Evolutionary conservation across 495 filamentous ascomycete genomes (phyloP).

Genomic region (Tuber indicum): DNA sequence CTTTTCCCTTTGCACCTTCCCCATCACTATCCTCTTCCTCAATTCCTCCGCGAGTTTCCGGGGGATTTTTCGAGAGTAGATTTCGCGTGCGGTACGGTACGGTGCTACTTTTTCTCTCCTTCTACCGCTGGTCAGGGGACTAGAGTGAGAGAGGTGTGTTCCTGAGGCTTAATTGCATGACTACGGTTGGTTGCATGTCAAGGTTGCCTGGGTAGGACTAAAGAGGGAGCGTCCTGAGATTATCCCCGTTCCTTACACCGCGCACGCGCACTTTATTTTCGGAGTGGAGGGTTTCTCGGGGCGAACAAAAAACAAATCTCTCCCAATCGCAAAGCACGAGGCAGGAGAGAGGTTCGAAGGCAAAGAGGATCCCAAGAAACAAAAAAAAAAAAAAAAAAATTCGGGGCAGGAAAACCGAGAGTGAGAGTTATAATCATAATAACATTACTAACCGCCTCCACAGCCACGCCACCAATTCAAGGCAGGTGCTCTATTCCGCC

Average conservation of each 20-base stretch:
- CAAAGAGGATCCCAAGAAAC: slow-evolving; percentile 22
- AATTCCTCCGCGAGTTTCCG: not conserved
- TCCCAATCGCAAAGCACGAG: slow-evolving; percentile 9
- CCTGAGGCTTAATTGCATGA: slow-evolving; percentile 41
- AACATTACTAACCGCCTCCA: slow-evolving; percentile 36
- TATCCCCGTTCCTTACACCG: slow-evolving; percentile 30
- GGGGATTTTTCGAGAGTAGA: not conserved
- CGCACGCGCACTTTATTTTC: slow-evolving; percentile 26
- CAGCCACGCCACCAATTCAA: slow-evolving; percentile 27
- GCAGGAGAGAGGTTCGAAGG: slow-evolving; percentile 21
- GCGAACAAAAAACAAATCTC: slow-evolving; percentile 19
- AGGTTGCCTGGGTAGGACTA: slow-evolving; percentile 21
- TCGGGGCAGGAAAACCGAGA: not conserved
- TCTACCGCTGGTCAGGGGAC: not conserved
- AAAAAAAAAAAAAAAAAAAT: slow-evolving; percentile 26
- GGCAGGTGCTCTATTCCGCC: slow-evolving; percentile 22
- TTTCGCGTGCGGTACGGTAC: not conserved
- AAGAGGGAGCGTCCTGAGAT: slow-evolving; percentile 14
- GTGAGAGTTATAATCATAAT: slow-evolving; percentile 1
- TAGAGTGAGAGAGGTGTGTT: slow-evolving; percentile 26
- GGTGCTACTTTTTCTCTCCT: not conserved
- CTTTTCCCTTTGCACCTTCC: not conserved
- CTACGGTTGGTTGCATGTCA: slow-evolving; percentile 39
- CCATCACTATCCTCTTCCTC: not conserved
- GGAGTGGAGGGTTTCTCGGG: slow-evolving; percentile 19